Percentiles rank a stretch among this genome's conserved stretches.
Conservation (phyloP, 2,329 filamentous ascomycete species). For the Lanzia echinophila region DNA sequence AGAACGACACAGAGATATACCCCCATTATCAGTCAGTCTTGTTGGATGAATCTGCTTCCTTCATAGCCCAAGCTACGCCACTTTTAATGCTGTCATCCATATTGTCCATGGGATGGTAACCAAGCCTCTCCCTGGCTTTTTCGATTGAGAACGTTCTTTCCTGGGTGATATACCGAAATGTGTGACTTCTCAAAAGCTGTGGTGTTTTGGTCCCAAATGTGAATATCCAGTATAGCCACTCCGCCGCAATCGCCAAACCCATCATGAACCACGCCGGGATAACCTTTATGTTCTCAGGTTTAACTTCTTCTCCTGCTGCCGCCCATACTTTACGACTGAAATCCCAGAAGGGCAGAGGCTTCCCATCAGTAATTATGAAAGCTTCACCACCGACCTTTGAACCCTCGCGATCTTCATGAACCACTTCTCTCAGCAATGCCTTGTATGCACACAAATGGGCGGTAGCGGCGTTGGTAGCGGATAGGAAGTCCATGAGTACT, state of each 20-base stretch:
- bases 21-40: no score
- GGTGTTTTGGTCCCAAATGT: conserved; percentile 6
- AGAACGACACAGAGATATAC: no score
- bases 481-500: neutral
- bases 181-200: neutral
- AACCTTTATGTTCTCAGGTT: conserved; percentile 4
- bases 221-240: conserved; percentile 10
- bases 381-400: conserved; percentile 29
- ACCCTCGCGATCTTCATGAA: neutral
- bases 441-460: neutral
- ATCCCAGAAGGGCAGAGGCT: conserved; percentile 30
- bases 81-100: neutral
- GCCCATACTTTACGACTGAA: conserved; percentile 14
- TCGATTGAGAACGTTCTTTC: neutral
- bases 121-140: neutral
- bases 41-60: neutral
- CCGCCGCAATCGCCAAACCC: neutral
- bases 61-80: neutral
- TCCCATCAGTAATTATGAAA: conserved; percentile 33
- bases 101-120: neutral
- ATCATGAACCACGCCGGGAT: conserved; percentile 3
- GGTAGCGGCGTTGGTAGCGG: neutral
- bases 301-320: conserved; percentile 8
- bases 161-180: neutral
- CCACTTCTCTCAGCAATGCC: neutral